These are phyloP conservation scores for Kandelia obovata DNA, from an alignment of 345 rosid genomes.

Conservation along the genomic window DNA sequence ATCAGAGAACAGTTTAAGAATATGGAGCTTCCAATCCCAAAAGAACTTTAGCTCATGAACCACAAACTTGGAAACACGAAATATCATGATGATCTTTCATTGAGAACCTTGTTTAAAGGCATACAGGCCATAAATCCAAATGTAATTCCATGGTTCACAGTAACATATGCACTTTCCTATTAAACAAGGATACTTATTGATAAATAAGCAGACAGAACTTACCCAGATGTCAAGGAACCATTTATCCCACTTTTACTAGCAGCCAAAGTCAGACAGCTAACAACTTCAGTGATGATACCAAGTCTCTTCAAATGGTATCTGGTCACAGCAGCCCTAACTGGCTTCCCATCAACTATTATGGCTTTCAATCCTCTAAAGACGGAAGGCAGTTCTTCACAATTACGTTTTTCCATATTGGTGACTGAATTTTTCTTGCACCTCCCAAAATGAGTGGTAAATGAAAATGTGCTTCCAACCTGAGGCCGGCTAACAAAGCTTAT, in stretches of 20 bases:
- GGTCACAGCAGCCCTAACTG: conserved; percentile 88
- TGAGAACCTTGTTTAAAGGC: too few species aligned
- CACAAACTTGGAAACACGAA: too few species aligned
- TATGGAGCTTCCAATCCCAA: too few species aligned
- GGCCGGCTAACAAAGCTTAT: conserved; percentile 80
- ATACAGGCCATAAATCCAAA: neutral
- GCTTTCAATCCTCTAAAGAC: conserved; percentile 78
- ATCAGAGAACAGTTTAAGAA: too few species aligned
- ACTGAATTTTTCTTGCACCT: conserved; percentile 38
- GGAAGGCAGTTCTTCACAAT: conserved; percentile 62
- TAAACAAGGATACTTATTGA: neutral
- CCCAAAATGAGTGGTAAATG: conserved; percentile 64
- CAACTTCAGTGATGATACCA: conserved; percentile 68
- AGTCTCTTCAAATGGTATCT: conserved; percentile 88
- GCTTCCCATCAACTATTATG: conserved; percentile 72
- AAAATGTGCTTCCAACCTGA: conserved; percentile 80
- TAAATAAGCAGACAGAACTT: conserved; percentile 18
- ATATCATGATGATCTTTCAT: too few species aligned
- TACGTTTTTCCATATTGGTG: conserved; percentile 42
- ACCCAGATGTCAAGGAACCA: conserved; percentile 54
- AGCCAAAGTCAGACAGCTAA: conserved; percentile 42
- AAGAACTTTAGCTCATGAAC: too few species aligned
- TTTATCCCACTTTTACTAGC: conserved; percentile 39
- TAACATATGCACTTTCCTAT: neutral
- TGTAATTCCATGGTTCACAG: neutral